Percentiles rank a stretch among this genome's conserved stretches.
phyloP scores from a whole-genome alignment of 345 rosid genomes.

The Salix caprea region DNA sequence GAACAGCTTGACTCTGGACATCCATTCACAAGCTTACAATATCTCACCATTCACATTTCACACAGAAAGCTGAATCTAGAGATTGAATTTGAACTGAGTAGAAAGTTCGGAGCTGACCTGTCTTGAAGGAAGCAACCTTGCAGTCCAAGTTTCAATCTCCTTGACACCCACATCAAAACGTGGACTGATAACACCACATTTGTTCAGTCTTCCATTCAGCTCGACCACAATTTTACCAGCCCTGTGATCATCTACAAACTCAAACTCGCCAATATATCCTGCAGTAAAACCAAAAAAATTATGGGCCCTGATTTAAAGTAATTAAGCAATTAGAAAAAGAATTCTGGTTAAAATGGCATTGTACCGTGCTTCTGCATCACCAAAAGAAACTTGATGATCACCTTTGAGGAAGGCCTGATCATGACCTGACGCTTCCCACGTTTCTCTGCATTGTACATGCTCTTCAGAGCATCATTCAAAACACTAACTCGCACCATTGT shows the following conservation, averaged over 20 bases:
- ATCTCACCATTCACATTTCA: background rate
- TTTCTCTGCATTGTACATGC: constrained; percentile 18
- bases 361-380: constrained; percentile 18
- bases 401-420: constrained; percentile 17
- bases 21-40: background rate
- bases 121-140: constrained; percentile 17
- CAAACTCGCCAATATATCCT: constrained; percentile 18
- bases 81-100: background rate
- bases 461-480: constrained; percentile 15
- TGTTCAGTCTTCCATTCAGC: constrained; percentile 11
- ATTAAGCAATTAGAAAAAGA: background rate
- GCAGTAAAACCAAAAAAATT: background rate
- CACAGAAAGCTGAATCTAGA: background rate
- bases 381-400: constrained; percentile 16
- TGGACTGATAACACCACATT: constrained; percentile 20
- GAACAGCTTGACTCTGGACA: background rate
- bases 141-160: constrained; percentile 11
- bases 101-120: background rate
- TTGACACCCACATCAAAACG: constrained; percentile 6
- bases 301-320: background rate
- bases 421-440: constrained; percentile 18
- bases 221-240: constrained; percentile 17
- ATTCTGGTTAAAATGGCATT: background rate
- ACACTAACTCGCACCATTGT: constrained; percentile 18
- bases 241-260: constrained; percentile 18